A percentile compares a stretch with the other conserved stretches of the same genome.
phyloP scores from a whole-genome alignment of 306 rosid genomes.

The Medicago ruthenica region DNA sequence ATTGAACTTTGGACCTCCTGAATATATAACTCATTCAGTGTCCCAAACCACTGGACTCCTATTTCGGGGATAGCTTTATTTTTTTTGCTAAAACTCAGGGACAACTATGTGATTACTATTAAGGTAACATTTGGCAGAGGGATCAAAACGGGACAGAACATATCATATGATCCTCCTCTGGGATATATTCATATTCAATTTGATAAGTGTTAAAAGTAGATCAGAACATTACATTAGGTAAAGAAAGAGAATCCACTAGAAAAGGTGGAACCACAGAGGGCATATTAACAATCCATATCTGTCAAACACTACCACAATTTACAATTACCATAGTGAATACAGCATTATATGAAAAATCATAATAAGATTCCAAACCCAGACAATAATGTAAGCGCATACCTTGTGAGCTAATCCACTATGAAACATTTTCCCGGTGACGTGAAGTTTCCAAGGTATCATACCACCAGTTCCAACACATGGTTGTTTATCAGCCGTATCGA shows the following conservation, averaged over 20 bases:
- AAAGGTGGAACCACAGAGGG: neutral
- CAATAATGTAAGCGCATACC: conserved; percentile 46
- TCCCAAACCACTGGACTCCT: no score
- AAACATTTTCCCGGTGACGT: conserved; percentile 81
- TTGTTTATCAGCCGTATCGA: conserved; percentile 92
- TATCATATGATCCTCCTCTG: neutral
- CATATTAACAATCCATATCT: neutral
- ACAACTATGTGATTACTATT: neutral
- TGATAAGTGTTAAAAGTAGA: neutral
- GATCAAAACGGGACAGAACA: neutral
- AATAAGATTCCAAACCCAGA: conserved; percentile 13
- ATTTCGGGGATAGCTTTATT: no score
- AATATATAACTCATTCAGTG: no score
- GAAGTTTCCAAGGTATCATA: conserved; percentile 88
- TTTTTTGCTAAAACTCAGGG: no score
- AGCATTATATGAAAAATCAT: conserved; percentile 12
- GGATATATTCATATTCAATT: neutral
- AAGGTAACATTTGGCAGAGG: neutral
- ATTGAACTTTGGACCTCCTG: no score
- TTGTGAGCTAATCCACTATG: conserved; percentile 93
- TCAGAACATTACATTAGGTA: neutral
- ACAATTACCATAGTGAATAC: neutral
- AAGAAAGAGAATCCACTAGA: neutral
- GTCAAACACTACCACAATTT: neutral
- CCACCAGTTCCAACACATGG: conserved; percentile 98